phyloP scores from a whole-genome alignment of 805 yeast genomes.

The Candida taoyuanica region DNA sequence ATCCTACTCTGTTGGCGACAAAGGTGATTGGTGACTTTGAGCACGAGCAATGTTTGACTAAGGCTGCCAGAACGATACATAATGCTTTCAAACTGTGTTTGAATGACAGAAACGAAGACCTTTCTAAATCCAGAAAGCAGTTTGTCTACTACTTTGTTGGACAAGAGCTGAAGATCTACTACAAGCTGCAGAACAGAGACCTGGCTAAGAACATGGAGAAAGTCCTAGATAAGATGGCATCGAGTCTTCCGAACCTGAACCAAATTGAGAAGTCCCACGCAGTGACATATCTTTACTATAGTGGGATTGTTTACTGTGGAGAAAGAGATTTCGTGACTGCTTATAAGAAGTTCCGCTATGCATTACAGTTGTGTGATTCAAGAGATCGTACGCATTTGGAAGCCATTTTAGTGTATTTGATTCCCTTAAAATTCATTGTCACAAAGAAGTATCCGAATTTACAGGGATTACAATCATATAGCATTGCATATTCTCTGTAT shows the following conservation, averaged over 20 bases:
- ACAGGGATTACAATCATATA: conserved; percentile 36
- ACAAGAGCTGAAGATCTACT: conserved; percentile 64
- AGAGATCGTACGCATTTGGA: conserved; percentile 23
- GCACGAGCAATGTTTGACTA: conserved; percentile 37
- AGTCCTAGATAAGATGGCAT: conserved; percentile 53
- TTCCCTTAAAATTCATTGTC: conserved; percentile 58
- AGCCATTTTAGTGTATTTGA: conserved; percentile 48
- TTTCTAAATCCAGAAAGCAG: conserved; percentile 44
- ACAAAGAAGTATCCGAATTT: conserved; percentile 44
- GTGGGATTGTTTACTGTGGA: conserved; percentile 62
- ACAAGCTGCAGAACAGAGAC: conserved; percentile 60
- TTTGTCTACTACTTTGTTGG: conserved; percentile 71
- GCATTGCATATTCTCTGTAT: conserved; percentile 43
- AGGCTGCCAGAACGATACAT: conserved; percentile 61
- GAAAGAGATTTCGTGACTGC: conserved; percentile 55
- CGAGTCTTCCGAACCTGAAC: conserved; percentile 47
- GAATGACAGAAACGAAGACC: conserved; percentile 66
- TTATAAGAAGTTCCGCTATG: conserved; percentile 46
- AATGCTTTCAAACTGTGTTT: conserved; percentile 71
- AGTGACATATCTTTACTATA: conserved; percentile 61
- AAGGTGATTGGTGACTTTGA: conserved; percentile 24
- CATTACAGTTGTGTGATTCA: conserved; percentile 28
- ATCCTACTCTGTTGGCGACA: conserved; percentile 11
- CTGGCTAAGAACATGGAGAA: conserved; percentile 71
- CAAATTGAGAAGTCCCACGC: conserved; percentile 46